Conservation (phyloP, 2,329 filamentous ascomycete species). For the Cytospora chrysosperma region DNA sequence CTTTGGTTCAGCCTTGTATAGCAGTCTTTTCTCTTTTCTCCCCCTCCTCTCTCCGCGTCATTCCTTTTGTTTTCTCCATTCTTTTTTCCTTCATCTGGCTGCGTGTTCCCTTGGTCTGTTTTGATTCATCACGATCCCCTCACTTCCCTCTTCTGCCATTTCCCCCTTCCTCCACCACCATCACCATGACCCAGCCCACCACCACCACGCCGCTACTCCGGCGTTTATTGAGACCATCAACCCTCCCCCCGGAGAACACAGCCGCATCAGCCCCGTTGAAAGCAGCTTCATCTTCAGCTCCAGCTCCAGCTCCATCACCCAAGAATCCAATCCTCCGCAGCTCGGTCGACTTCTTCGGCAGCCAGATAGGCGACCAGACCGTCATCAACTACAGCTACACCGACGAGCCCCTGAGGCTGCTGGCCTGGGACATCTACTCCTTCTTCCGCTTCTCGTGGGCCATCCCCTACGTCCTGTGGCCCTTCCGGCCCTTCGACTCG, state of each 20-base stretch:
- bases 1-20: background rate
- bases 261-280: background rate
- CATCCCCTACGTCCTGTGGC: conserved; percentile 61
- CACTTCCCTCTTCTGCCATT: background rate
- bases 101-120: background rate
- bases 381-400: conserved; percentile 63
- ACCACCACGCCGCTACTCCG: background rate
- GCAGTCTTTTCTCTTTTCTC: background rate
- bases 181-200: background rate
- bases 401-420: conserved; percentile 50
- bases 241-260: background rate
- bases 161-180: background rate
- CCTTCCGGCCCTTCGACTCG: conserved; percentile 51
- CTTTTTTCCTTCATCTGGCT: background rate
- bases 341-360: conserved; percentile 49
- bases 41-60: background rate
- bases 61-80: background rate
- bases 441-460: conserved; percentile 56
- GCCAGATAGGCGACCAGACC: conserved; percentile 56
- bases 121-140: background rate
- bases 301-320: background rate
- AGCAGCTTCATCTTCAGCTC: no score
- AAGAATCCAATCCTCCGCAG: background rate
- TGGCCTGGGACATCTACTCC: conserved; percentile 53
- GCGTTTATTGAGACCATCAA: background rate